Conservation (phyloP, 176 grass and related monocot genomes). For the Microstegium vimineum region DNA sequence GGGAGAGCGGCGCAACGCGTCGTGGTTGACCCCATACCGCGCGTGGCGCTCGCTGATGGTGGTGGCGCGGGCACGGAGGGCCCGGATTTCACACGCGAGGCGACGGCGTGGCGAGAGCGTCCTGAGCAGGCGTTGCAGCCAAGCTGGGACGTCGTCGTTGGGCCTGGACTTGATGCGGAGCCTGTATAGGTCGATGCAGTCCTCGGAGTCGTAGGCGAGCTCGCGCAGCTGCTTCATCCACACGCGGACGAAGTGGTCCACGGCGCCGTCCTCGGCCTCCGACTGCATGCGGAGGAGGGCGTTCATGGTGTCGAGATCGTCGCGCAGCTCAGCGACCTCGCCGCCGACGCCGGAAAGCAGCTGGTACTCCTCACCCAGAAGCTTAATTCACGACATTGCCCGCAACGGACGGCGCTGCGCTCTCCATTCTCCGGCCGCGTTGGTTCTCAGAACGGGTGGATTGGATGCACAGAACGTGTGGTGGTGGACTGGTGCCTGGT, state of each 20-base stretch:
- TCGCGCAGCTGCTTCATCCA: conserved; percentile 9
- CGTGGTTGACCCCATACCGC: no score
- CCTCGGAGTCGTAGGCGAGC: background rate
- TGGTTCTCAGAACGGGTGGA: no score
- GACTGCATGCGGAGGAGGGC: background rate
- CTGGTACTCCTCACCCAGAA: background rate
- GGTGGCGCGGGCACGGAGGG: background rate
- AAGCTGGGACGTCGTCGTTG: background rate
- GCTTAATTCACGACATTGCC: background rate
- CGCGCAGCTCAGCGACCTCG: background rate
- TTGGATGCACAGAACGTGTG: no score
- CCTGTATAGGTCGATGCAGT: background rate
- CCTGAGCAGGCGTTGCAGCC: background rate
- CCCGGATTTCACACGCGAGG: background rate
- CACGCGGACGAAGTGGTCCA: background rate
- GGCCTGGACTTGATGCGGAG: background rate
- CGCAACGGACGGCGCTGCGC: background rate
- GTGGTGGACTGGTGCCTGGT: no score
- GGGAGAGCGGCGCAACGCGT: background rate
- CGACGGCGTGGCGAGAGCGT: background rate
- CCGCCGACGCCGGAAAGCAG: background rate
- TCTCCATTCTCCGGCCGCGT: background rate
- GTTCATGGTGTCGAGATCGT: background rate
- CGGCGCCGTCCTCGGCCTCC: background rate
- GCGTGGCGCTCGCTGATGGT: background rate